These are phyloP conservation scores for Ceratobasidium sp. DNA, from an alignment of 1,284 basidiomycete species.

Conservation along the genomic window DNA sequence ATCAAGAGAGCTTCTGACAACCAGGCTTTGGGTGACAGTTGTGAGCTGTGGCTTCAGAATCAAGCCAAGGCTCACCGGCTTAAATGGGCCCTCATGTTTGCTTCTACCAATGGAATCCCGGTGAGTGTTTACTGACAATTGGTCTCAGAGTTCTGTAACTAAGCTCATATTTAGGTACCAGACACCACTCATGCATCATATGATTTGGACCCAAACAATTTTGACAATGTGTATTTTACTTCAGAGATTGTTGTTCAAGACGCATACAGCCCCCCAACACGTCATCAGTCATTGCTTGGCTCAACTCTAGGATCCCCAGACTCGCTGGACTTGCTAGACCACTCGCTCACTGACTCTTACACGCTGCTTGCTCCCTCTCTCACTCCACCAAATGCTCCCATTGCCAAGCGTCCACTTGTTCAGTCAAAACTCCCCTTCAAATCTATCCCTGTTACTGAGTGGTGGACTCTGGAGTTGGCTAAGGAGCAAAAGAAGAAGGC, in stretches of 20 bases:
- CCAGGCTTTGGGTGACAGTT: not conserved
- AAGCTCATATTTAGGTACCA: not conserved
- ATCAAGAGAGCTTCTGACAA: too few species aligned
- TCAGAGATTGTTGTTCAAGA: conserved; percentile 2
- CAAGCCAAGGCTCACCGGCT: conserved; percentile 1
- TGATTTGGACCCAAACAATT: not conserved
- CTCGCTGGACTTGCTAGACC: too few species aligned
- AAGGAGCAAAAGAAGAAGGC: too few species aligned
- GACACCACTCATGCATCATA: not conserved
- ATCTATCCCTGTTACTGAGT: too few species aligned
- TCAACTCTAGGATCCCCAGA: not conserved
- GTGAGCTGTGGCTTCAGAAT: conserved; percentile 6
- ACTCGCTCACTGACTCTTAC: not conserved
- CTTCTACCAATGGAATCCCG: not conserved
- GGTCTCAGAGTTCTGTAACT: not conserved
- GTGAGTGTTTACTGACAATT: not conserved
- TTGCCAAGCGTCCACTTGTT: not conserved
- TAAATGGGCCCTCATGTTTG: not conserved
- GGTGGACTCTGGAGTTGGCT: too few species aligned
- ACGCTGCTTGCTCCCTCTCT: not conserved
- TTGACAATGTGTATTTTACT: not conserved
- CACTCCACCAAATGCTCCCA: not conserved
- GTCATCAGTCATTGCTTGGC: not conserved
- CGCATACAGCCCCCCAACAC: not conserved
- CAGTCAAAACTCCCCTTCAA: conserved; percentile 28